Evolutionary conservation across 2,329 filamentous ascomycete species (phyloP), one percentile per base, ranked within the genome.

Genomic region (Claviceps sp.): DNA sequence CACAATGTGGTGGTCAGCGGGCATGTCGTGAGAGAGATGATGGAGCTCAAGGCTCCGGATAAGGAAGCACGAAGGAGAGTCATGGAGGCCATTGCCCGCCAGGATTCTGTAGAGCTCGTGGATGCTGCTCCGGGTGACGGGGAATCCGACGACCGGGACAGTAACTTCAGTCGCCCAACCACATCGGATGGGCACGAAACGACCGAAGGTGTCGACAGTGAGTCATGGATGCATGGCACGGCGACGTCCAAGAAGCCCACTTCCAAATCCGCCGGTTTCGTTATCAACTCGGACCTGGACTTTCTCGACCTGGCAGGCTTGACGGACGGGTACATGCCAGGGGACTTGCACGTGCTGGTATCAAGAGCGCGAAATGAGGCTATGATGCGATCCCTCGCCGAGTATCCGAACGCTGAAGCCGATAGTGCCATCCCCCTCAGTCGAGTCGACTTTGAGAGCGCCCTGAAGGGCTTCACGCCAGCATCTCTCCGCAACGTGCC

Each of bases 311-410:
- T 98, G 52, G 89, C 94, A 17, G 90, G 93, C 1, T 85, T 91
- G 59, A 97, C 91, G 0, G 93, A 98, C 63, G 93, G 93, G 1
- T 98, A 97, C 64, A 96, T 97, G 90, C 91, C 93, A 1, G 93
- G 90, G 3, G 93, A 98, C 65, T 75, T 98, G 40, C 82, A 85
- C 16, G 76, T 96, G 2, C 79, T 98, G 11, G 86, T 95, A 17
- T 84, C 88, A 11, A 80, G 93, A 54, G 91, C 93, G 40, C 81
- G 90, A 51, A 95, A 91, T 60, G 93, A 97, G 69, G 88, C 91
- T 26, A 78, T 98, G 16, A 95, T 97, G 59, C 85, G 91, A 10
- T 84, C 85, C 7, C 84, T 97, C 30, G 71, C 72, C 55, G 44
- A 46, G 14, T 67, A 69, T 0, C 62, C 72, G 0, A 67, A 67